phyloP scores from a whole-genome alignment of 768 basidiomycete genomes.

The Tricholomella constricta region DNA sequence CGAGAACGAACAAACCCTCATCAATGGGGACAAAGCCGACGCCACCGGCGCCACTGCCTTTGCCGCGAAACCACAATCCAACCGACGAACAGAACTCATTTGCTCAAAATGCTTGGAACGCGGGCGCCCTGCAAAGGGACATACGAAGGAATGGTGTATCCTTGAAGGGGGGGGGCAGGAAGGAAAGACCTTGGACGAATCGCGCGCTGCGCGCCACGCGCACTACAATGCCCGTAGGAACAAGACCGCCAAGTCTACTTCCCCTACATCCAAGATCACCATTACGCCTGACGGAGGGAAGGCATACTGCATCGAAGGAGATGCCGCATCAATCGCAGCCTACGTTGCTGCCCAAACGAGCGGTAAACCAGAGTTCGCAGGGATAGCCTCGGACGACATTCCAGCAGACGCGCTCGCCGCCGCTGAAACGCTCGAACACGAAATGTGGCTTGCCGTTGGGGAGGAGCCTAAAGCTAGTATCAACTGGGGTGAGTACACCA shows the following conservation, averaged over 20 bases:
- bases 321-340: not conserved
- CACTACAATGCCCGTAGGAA: not conserved
- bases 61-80: too few relatives aligned
- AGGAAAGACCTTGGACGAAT: slow-evolving; percentile 24
- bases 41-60: not conserved
- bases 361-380: not conserved
- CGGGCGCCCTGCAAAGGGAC: slow-evolving; percentile 1
- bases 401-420: not conserved
- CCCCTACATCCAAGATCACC: too few relatives aligned
- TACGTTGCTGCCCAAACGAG: not conserved
- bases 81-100: too few relatives aligned
- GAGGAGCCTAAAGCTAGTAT: slow-evolving; percentile 3
- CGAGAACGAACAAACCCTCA: slow-evolving; percentile 4
- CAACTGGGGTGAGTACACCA: too few relatives aligned
- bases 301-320: not conserved
- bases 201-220: slow-evolving; percentile 3
- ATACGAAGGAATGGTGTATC: slow-evolving; percentile 20
- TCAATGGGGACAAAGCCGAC: not conserved
- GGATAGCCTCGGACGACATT: not conserved
- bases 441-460: not conserved
- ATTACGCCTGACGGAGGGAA: too few relatives aligned
- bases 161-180: slow-evolving; percentile 26
- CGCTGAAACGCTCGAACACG: slow-evolving; percentile 8
- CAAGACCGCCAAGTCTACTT: not conserved
- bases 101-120: slow-evolving; percentile 19